A percentile compares a stretch with the other conserved stretches of the same genome.
phyloP scores from a whole-genome alignment of 2,329 filamentous ascomycete genomes.

The Cercospora brassicicola region DNA sequence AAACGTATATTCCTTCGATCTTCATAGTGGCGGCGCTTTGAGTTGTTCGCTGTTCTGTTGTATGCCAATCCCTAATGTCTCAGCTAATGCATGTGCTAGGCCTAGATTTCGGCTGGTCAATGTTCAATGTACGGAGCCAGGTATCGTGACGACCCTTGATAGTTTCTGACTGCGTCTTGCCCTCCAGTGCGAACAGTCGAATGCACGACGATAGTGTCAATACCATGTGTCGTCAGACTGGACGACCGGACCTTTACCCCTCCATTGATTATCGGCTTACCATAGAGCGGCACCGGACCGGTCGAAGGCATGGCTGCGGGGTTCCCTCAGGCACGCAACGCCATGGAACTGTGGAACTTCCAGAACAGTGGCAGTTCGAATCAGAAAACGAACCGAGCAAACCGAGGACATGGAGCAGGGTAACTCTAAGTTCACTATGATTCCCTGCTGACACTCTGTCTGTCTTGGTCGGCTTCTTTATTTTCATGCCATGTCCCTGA shows the following conservation, averaged over 20 bases:
- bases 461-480: not conserved
- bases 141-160: not conserved
- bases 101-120: not conserved
- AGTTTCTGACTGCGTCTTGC: not conserved
- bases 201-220: not conserved
- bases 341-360: not conserved
- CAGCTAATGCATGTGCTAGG: not conserved
- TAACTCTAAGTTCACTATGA: not conserved
- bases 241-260: conserved; percentile 1
- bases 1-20: conserved; percentile 46
- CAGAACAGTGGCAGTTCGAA: not conserved
- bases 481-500: not conserved
- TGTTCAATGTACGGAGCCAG: not conserved
- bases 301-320: not conserved
- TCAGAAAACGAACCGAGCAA: not conserved
- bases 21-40: conserved; percentile 27
- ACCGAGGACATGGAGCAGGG: not conserved
- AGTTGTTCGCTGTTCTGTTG: not conserved
- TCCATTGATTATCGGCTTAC: not conserved
- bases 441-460: not conserved
- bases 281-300: not conserved
- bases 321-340: not conserved
- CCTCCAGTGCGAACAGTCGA: not conserved
- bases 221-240: not conserved
- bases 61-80: not conserved